phyloP scores from a whole-genome alignment of 1,139 yeast genomes.

The Torulaspora globosa region DNA sequence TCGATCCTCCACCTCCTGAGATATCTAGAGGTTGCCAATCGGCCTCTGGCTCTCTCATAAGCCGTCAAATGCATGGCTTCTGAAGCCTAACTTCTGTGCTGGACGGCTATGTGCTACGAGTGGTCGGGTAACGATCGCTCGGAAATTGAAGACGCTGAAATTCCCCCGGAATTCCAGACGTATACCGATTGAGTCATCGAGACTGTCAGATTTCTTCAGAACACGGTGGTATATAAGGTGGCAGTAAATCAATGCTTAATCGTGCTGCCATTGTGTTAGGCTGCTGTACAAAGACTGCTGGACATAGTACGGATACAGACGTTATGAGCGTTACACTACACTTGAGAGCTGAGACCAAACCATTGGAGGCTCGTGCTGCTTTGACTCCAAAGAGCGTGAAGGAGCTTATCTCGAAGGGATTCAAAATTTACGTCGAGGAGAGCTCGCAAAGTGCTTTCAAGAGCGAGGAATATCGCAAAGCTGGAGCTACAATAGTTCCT shows the following conservation, averaged over 20 bases:
- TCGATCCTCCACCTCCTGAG: not conserved
- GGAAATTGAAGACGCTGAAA: slow-evolving; percentile 7
- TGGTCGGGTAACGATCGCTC: slow-evolving; percentile 3
- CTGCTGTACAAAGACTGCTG: no score
- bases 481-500: slow-evolving; percentile 85
- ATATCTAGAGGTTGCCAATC: not conserved
- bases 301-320: no score
- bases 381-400: slow-evolving; percentile 89
- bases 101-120: not conserved
- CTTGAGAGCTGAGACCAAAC: slow-evolving; percentile 94
- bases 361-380: slow-evolving; percentile 95
- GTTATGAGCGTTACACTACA: slow-evolving; percentile 52
- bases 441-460: slow-evolving; percentile 78
- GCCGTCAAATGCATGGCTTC: not conserved
- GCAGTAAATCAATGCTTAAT: not conserved
- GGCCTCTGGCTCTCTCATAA: not conserved
- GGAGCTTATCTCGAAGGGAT: slow-evolving; percentile 81
- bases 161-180: slow-evolving; percentile 10
- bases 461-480: slow-evolving; percentile 67
- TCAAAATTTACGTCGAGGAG: slow-evolving; percentile 81
- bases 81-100: not conserved
- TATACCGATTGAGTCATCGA: slow-evolving; percentile 7
- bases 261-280: no score
- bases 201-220: not conserved
- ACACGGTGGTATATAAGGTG: not conserved